Percentiles rank a stretch among this genome's conserved stretches.
Evolutionary conservation across 1,284 basidiomycete genomes (phyloP).

Genomic region (Trichosporon sp.): DNA sequence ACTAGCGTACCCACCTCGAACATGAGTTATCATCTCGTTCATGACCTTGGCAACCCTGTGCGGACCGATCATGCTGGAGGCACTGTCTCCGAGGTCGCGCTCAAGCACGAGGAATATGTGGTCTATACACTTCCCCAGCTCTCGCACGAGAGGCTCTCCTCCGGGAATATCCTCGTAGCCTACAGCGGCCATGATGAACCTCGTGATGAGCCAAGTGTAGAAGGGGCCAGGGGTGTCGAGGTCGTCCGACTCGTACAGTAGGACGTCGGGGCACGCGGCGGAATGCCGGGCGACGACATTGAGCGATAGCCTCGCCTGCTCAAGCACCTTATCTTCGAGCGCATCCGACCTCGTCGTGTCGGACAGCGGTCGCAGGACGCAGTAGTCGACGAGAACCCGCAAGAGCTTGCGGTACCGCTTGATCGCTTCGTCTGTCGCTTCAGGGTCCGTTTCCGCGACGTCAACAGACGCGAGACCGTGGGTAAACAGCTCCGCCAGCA

Average conservation of each 20-base stretch:
- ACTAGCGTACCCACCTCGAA: constrained; percentile 23
- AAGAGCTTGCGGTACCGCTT: constrained; percentile 33
- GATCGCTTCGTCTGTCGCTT: constrained; percentile 2
- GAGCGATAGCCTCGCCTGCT: constrained; percentile 33
- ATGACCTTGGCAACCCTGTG: constrained; percentile 20
- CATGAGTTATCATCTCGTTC: constrained; percentile 24
- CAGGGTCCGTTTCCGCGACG: constrained; percentile 16
- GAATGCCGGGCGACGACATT: constrained; percentile 31
- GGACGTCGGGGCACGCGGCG: constrained; percentile 25
- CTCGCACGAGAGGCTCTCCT: constrained; percentile 11
- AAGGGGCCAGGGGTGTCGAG: constrained; percentile 22
- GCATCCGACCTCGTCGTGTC: background rate
- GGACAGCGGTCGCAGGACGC: constrained; percentile 30
- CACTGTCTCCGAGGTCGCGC: constrained; percentile 23
- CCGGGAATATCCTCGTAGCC: constrained; percentile 15
- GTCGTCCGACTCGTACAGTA: constrained; percentile 11
- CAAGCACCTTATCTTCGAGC: constrained; percentile 8
- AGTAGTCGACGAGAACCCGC: constrained; percentile 36
- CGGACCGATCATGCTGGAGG: constrained; percentile 24
- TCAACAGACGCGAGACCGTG: constrained; percentile 32
- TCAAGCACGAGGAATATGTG: constrained; percentile 23
- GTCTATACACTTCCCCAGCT: constrained; percentile 19
- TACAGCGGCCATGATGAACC: constrained; percentile 33
- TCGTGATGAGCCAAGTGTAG: constrained; percentile 42
- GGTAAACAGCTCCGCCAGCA: constrained; percentile 36